Conservation (phyloP, 1,284 basidiomycete genomes). For the Wolfiporia cocos region DNA sequence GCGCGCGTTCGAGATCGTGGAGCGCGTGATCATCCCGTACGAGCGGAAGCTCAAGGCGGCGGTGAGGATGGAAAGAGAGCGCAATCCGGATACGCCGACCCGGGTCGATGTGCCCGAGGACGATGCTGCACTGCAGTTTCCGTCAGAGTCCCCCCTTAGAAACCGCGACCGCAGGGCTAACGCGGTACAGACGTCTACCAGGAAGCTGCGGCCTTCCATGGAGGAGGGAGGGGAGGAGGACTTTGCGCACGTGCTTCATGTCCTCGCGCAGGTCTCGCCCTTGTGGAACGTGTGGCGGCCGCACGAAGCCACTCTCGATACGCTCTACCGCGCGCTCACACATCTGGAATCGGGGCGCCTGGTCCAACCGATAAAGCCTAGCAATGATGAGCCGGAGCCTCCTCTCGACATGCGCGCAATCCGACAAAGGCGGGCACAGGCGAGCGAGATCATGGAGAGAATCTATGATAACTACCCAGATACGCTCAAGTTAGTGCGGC, state of each 20-base stretch:
- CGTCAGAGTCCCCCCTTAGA: slow-evolving; percentile 27
- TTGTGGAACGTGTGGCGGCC: slow-evolving; percentile 61
- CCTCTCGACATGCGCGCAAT: slow-evolving; percentile 20
- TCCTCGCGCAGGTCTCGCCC: slow-evolving; percentile 58
- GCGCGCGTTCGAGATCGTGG: slow-evolving; percentile 80
- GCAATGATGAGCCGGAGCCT: slow-evolving; percentile 12
- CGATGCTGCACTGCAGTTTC: slow-evolving; percentile 16
- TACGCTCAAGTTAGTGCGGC: slow-evolving; percentile 36
- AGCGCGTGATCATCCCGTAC: slow-evolving; percentile 72
- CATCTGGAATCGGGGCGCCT: slow-evolving; percentile 46
- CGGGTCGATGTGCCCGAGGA: slow-evolving; percentile 19
- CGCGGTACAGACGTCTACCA: slow-evolving; percentile 15
- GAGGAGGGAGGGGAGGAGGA: slow-evolving; percentile 23
- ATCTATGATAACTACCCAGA: slow-evolving; percentile 46
- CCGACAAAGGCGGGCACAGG: slow-evolving; percentile 24
- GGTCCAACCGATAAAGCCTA: slow-evolving; percentile 34
- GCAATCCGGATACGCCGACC: slow-evolving; percentile 39
- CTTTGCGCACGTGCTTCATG: slow-evolving; percentile 49
- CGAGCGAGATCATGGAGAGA: slow-evolving; percentile 33
- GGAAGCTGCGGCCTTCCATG: slow-evolving; percentile 12
- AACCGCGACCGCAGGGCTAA: slow-evolving; percentile 20
- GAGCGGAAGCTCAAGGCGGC: slow-evolving; percentile 29
- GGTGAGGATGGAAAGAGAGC: slow-evolving; percentile 26
- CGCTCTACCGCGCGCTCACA: slow-evolving; percentile 39
- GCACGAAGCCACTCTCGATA: slow-evolving; percentile 42